Evolutionary conservation across 148 eudicot genomes (phyloP), one percentile per base, ranked within the genome.

Genomic region (Agrostemma githago): DNA sequence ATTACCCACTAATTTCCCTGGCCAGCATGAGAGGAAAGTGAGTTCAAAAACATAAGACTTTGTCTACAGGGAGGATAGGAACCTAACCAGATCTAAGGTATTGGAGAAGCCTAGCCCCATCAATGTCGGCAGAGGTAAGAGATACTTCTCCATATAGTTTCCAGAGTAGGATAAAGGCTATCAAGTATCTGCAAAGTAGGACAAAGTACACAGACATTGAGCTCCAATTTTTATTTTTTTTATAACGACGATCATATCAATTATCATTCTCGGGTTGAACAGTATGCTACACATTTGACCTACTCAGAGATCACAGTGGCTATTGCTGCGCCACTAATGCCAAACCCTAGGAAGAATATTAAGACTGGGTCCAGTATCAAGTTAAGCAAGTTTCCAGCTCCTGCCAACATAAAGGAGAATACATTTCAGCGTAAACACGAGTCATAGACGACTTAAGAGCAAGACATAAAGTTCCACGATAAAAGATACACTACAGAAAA

Each of bases 301-400:
- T 94, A 94, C 97, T 94, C 98, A 86, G 98, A 92, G 73, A 85
- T 89, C 82, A 94, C 96, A 57, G 93, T 90, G 46, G 98, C 87
- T 76, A 88, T 87, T 68, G 98, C 98, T 69, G 98, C 98, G 76
- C 98, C 98, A 71, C 86, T 75, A 84, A 89, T 74, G 71, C 98
- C 98, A 79, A 89, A 78, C 77, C 89, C 87, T 56, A 83, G 78
- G 72, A 72, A 44, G 79, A 87, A 92, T 72, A 94, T 92, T 70
- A 94, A 83, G 79, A 92, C 76, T 77, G 85, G 89, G 79, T 89
- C 97, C 66, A 92, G 76, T 60, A 90, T 58, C 51, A 85, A 89
- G 84, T 94, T 91, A 68, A 94, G 67, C 77, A 94, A 68, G 86
- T 94, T 94, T 61, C 98, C 98, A 69, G 87, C 96, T 80, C 88